Evolutionary conservation across 2,329 filamentous ascomycete genomes (phyloP), one percentile per base, ranked within the genome.

Genomic region (Dothideomycetes sp.): DNA sequence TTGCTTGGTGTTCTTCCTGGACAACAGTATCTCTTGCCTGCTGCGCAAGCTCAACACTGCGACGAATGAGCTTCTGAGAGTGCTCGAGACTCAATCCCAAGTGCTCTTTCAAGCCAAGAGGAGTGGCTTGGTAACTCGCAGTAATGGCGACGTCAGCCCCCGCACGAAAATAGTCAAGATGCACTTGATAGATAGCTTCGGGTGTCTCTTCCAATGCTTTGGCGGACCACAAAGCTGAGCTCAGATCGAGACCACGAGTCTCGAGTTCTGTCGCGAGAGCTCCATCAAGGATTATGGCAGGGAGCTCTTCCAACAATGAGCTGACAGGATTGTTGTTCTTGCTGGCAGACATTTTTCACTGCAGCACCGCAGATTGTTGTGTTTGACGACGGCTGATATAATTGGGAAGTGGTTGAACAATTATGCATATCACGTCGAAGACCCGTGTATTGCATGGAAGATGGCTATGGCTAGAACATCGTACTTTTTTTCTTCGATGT

Each of bases 221-320:
- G 16, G 63, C 67, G 16, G 65, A 69, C 67, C 67, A 70, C 8
- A 69, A 53, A 4, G 62, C 48, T 42, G 60, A 55, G 42, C 59
- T 62, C 27, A 70, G 58, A 43, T 69, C 58, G 37, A 55, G 60
- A 28, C 65, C 64, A 12, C 64, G 58, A 4, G 53, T 53, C 48
- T 69, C 67, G 12, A 70, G 57, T 43, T 68, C 63, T 4, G 67
- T 70, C 18, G 67, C 67, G 5, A 70, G 55, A 4, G 63, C 67
- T 22, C 67, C 67, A 43, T 70, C 67, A 28, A 70, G 51, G 33
- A 68, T 50, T 24, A 68, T 45, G 11, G 56, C 56, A 29, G 42
- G 42, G 9, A 20, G 16, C 15, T 39, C 7, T 8, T 25, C 19
- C 10, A 44, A 25, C 35, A 31, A 22, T 12, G 13, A 19, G 23